Evolutionary conservation across 1,139 yeast species (phyloP), one percentile per base, ranked within the genome.

Genomic region (Magnusiomyces fungicola): DNA sequence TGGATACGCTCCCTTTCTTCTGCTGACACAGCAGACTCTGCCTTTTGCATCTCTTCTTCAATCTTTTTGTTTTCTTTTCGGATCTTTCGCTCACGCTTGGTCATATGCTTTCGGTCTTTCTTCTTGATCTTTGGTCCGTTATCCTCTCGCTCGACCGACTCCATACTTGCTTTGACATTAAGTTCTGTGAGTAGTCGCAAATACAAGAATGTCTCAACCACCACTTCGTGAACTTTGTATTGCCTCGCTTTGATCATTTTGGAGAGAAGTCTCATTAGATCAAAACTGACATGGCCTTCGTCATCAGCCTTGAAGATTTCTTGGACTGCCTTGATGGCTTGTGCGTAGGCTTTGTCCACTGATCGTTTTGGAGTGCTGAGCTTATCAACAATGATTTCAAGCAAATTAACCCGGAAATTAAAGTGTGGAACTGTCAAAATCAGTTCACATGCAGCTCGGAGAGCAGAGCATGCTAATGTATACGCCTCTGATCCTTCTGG

Each of bases 1-100:
- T 92, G 98, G 58, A 76, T 78, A 56, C 79, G 76, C 61, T 88
- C 96, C 57, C 96, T 74, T 66, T 90, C 92, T 65, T 89, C 94
- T 3, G 81, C 81, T 1, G 96, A 83, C 3, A 92, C 82, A 1
- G 90, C 84, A 55, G 81, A 84, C 65, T 92, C 96, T 2, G 97
- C 97, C 55, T 73, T 77, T 57, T 83, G 75, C 80, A 89, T 74
- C 67, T 92, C 98, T 61, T 85, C 88, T 56, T 90, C 97, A 54
- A 92, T 90, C 56, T 76, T 81, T 59, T 84, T 86, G 60, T 84
- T 74, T 63, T 90, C 97, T 63, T 89, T 90, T 56, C 96, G 76
- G 18, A 80, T 83, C 61, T 92, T 92, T 58, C 85, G 76, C 67
- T 90, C 92, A 64, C 85, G 86, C 67, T 90, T 92, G 12, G 95